Evolutionary conservation across 1,284 basidiomycete genomes (phyloP).

Genomic region (Leucoagaricus sp.): DNA sequence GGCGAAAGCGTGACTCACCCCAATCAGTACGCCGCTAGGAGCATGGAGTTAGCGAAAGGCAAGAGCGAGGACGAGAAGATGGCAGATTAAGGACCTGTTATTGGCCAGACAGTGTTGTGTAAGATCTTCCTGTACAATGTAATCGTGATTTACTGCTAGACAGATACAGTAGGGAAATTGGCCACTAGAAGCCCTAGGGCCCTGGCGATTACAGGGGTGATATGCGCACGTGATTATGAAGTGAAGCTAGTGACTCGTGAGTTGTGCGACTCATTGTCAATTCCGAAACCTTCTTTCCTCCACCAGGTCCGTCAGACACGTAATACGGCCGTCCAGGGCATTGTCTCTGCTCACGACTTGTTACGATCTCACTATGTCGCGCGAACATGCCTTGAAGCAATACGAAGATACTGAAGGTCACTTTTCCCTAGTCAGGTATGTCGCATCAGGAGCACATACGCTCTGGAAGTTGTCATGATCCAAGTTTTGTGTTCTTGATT

Average conservation of each 20-base stretch:
- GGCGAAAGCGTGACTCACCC: slow-evolving; percentile 95
- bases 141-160: not conserved
- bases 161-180: not conserved
- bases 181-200: no score
- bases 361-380: slow-evolving; percentile 19
- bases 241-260: not conserved
- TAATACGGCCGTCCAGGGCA: not conserved
- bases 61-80: slow-evolving; percentile 31
- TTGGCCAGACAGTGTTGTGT: not conserved
- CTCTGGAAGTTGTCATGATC: slow-evolving; percentile 18
- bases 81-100: slow-evolving; percentile 18
- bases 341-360: not conserved
- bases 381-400: slow-evolving; percentile 64
- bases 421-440: slow-evolving; percentile 91
- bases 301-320: not conserved
- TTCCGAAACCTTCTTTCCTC: not conserved
- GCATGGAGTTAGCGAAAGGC: slow-evolving; percentile 63
- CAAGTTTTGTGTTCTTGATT: slow-evolving; percentile 17
- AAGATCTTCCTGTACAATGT: not conserved
- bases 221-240: slow-evolving; percentile 10
- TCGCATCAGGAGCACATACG: slow-evolving; percentile 12
- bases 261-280: not conserved
- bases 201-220: not conserved
- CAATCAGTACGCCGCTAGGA: slow-evolving; percentile 80
- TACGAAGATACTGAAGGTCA: slow-evolving; percentile 90